A percentile compares a stretch with the other conserved stretches of the same genome.
These are phyloP conservation scores for Artemisia argyi DNA, from an alignment of 129 eudicot species.

Conservation along the genomic window DNA sequence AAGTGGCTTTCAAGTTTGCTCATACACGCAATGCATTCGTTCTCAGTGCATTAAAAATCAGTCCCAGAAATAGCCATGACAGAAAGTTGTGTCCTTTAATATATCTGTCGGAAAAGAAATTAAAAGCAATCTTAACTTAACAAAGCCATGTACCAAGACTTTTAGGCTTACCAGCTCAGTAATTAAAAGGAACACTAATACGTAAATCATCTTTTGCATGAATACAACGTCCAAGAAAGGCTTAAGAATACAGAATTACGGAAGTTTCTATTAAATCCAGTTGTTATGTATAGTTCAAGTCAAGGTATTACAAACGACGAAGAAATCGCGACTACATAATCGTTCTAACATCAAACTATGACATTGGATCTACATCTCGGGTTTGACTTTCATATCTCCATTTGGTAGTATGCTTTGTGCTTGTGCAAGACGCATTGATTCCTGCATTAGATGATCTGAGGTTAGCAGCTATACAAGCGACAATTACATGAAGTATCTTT, in stretches of 20 bases:
- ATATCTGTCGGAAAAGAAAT: background rate
- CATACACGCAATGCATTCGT: too few relatives aligned
- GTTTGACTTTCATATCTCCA: constrained; percentile 77
- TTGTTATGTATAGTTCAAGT: constrained; percentile 8
- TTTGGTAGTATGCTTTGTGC: constrained; percentile 73
- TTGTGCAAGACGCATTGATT: constrained; percentile 66
- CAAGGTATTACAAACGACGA: background rate
- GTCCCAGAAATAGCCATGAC: too few relatives aligned
- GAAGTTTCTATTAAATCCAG: constrained; percentile 1
- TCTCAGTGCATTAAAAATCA: too few relatives aligned
- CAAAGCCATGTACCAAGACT: background rate
- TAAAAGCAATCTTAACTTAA: background rate
- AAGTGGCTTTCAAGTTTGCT: too few relatives aligned
- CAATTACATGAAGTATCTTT: background rate
- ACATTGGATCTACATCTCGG: constrained; percentile 49
- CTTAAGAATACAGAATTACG: background rate
- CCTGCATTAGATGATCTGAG: constrained; percentile 50
- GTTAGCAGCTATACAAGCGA: background rate
- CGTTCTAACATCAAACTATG: constrained; percentile 11
- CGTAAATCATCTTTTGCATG: background rate
- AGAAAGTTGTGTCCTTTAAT: too few relatives aligned
- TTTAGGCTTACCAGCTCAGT: background rate
- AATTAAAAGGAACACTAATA: background rate
- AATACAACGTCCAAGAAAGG: constrained; percentile 1
- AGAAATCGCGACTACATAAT: constrained; percentile 20